These are phyloP conservation scores for Xylariaceae sp. DNA, from an alignment of 2,329 filamentous ascomycete genomes.

Conservation along the genomic window DNA sequence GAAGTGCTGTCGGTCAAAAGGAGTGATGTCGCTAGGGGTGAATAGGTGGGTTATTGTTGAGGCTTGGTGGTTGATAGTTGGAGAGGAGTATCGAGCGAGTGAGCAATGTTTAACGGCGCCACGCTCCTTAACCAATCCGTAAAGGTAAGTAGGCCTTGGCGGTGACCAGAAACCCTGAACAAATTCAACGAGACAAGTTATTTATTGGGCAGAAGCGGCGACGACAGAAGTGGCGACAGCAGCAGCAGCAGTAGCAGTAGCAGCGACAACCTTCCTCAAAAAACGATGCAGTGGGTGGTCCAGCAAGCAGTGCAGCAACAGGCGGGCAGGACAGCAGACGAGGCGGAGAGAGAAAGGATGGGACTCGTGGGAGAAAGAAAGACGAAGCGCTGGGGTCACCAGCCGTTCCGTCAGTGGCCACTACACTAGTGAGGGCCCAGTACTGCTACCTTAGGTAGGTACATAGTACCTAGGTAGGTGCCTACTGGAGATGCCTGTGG, in stretches of 20 bases:
- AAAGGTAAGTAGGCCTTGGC: conserved; percentile 8
- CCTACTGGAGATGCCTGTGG: too few species aligned
- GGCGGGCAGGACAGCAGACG: conserved; percentile 13
- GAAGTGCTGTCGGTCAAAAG: conserved; percentile 10
- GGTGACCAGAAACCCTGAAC: conserved; percentile 2
- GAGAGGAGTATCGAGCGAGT: background rate
- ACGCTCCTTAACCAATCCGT: background rate
- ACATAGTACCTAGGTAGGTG: too few species aligned
- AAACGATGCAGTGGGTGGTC: background rate
- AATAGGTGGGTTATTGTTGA: conserved; percentile 6
- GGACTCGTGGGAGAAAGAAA: conserved; percentile 27
- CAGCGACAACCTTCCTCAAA: too few species aligned
- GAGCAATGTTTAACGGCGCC: background rate
- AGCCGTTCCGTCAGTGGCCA: background rate
- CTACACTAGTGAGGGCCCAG: too few species aligned
- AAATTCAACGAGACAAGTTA: background rate
- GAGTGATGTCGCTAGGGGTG: conserved; percentile 11
- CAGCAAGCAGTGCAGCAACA: conserved; percentile 11
- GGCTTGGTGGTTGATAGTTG: conserved; percentile 2
- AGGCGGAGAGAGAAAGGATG: conserved; percentile 31
- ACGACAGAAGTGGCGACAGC: conserved; percentile 2
- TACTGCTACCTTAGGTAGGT: too few species aligned
- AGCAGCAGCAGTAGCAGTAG: too few species aligned
- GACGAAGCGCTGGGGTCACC: conserved; percentile 10
- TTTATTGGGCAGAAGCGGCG: conserved; percentile 5